A percentile compares a stretch with the other conserved stretches of the same genome.
phyloP scores from a whole-genome alignment of 306 rosid genomes.

The Echinosophora koreensis region DNA sequence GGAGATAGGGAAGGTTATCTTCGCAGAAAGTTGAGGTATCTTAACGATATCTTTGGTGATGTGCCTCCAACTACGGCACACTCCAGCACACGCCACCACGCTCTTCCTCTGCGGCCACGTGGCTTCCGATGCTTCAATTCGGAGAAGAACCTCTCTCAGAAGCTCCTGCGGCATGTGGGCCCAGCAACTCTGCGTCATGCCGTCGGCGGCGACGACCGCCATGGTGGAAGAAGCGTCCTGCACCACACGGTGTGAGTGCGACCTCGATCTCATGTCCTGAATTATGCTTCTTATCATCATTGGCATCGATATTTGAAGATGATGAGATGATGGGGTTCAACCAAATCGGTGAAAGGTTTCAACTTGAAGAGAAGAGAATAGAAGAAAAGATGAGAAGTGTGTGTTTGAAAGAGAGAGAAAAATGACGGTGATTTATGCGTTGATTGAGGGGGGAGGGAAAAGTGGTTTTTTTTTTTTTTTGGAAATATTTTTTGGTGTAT shows the following conservation, averaged over 20 bases:
- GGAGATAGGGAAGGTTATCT: constrained; percentile 90
- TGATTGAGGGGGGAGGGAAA: constrained; percentile 44
- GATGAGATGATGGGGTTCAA: not conserved
- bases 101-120: constrained; percentile 86
- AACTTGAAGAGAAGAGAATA: not conserved
- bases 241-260: constrained; percentile 74
- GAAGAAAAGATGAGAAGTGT: not conserved
- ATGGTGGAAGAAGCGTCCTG: constrained; percentile 54
- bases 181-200: constrained; percentile 82
- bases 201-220: constrained; percentile 42
- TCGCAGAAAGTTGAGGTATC: constrained; percentile 72
- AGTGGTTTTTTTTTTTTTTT: not conserved
- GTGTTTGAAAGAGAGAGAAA: no score
- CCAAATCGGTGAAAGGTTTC: not conserved
- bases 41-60: constrained; percentile 85
- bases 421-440: constrained; percentile 13
- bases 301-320: constrained; percentile 45
- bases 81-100: constrained; percentile 95
- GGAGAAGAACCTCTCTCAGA: constrained; percentile 76
- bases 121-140: constrained; percentile 81
- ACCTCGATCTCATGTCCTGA: constrained; percentile 80
- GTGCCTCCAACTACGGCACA: constrained; percentile 90
- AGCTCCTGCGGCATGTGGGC: constrained; percentile 96
- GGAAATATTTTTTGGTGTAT: not conserved
- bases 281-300: constrained; percentile 62